Evolutionary conservation across 176 grass and related monocot species (phyloP).

Genomic region (Panicum miliaceum): DNA sequence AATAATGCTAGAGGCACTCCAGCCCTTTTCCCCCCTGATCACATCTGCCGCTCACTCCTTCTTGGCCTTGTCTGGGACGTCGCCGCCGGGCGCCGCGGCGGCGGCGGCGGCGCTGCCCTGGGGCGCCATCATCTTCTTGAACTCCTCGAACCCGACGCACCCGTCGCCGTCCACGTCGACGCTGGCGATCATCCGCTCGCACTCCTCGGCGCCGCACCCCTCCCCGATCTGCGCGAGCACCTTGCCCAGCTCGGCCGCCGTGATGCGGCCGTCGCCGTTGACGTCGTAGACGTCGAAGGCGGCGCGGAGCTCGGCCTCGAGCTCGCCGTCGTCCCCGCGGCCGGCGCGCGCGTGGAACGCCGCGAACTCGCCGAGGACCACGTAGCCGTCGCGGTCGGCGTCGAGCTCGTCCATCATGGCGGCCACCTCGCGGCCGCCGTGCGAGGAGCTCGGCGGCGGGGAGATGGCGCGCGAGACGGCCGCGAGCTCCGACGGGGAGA

Average conservation of each 20-base stretch:
- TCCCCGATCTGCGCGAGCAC: constrained; percentile 64
- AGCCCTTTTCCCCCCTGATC: neutral
- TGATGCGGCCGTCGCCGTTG: constrained; percentile 73
- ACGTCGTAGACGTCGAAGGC: constrained; percentile 81
- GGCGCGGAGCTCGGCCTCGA: constrained; percentile 67
- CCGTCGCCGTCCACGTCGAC: constrained; percentile 86
- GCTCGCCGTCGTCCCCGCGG: neutral
- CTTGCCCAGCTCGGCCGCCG: constrained; percentile 67
- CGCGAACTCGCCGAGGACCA: constrained; percentile 74
- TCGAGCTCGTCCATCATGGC: constrained; percentile 92
- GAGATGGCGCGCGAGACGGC: constrained; percentile 56
- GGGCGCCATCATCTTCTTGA: constrained; percentile 87
- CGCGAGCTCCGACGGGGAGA: constrained; percentile 67
- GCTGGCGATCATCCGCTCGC: constrained; percentile 69
- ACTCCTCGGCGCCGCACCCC: constrained; percentile 59
- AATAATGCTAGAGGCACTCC: neutral
- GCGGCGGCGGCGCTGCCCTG: neutral
- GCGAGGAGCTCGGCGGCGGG: constrained; percentile 43
- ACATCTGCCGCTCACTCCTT: constrained; percentile 35
- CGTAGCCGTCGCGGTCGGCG: constrained; percentile 72
- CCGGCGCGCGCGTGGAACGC: constrained; percentile 57
- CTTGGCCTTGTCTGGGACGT: constrained; percentile 17
- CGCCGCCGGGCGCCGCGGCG: neutral
- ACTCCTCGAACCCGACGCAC: constrained; percentile 77
- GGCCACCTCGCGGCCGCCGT: constrained; percentile 36